Conservation (phyloP, 129 eudicot species). For the Centaurea solstitialis region DNA sequence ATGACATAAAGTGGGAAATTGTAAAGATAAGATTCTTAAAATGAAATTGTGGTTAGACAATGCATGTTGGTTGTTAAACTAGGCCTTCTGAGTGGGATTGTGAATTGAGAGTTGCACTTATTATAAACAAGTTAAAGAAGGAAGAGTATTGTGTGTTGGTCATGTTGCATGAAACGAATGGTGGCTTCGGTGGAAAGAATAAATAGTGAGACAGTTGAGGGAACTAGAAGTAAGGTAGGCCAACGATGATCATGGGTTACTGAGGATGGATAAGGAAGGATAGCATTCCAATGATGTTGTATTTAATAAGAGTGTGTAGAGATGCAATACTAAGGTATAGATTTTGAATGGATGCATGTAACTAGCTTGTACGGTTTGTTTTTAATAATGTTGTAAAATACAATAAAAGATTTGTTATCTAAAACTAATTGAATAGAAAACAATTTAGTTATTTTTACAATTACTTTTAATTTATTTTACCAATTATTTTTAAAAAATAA, state of each 20-base stretch:
- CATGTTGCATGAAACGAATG: background rate
- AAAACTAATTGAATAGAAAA: too few relatives aligned
- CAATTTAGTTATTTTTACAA: too few relatives aligned
- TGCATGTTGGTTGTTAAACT: background rate
- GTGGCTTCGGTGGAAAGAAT: background rate
- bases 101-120: background rate
- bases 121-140: background rate
- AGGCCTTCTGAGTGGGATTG: background rate
- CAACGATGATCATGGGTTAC: background rate
- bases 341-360: background rate
- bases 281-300: too few relatives aligned
- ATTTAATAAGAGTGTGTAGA: background rate
- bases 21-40: too few relatives aligned
- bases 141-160: background rate
- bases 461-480: too few relatives aligned
- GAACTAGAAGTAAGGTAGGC: background rate
- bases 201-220: background rate
- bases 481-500: too few relatives aligned
- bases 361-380: background rate
- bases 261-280: background rate
- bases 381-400: too few relatives aligned
- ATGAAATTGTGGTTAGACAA: too few relatives aligned
- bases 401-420: too few relatives aligned
- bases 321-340: background rate
- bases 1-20: too few relatives aligned